Evolutionary conservation across 192 early-diverging fungal species (phyloP), one percentile per base, ranked within the genome.

Genomic region (Entomortierella parvispora): DNA sequence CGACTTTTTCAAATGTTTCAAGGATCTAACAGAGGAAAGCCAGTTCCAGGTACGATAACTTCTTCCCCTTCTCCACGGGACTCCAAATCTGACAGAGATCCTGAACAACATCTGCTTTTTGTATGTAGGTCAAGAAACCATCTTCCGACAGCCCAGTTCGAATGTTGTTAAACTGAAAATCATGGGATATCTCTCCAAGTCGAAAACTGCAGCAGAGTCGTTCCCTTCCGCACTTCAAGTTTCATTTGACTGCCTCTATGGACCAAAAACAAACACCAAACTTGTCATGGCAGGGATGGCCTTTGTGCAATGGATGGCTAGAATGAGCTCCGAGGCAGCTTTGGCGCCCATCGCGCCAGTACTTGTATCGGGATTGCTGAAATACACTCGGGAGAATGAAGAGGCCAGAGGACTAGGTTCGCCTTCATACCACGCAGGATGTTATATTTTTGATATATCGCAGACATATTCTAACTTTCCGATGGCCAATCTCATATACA

Each of bases 281-380:
- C 79, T 97, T 18, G 81, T 90, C 9, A 85, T 86, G 65, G 83
- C 88, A 3, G 92, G 91, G 1, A 93, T 97, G 87, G 66, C 82
- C 2, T 98, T 95, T 83, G 69, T 97, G 48, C 95, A 96, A 53
- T 98, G 96, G 96, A 83, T 92, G 25, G 89, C 93, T 12, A 77
- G 92, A 31, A 95, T 93, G 89, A 60, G 71, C 26, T 81, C 85
- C 9, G 18, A 80, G 53, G 68, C 83, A 4, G 80, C 75, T 54
- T 76, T 96, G n/a, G 72, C 68, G 6, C 87, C 89, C 5, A 86
- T 92, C 22, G 89, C 89, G 1, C 85, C 88, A 14, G 79, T 91
- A 7, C 69, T 96, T 5, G 74, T 96, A 28, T 85, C 90, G 31
- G 92, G 90, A 17, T 55, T 97, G 20, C 71, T 90, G 28, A 88